These are phyloP conservation scores for Picea sitchensis DNA, from an alignment of 75 land plant species.

Conservation along the genomic window DNA sequence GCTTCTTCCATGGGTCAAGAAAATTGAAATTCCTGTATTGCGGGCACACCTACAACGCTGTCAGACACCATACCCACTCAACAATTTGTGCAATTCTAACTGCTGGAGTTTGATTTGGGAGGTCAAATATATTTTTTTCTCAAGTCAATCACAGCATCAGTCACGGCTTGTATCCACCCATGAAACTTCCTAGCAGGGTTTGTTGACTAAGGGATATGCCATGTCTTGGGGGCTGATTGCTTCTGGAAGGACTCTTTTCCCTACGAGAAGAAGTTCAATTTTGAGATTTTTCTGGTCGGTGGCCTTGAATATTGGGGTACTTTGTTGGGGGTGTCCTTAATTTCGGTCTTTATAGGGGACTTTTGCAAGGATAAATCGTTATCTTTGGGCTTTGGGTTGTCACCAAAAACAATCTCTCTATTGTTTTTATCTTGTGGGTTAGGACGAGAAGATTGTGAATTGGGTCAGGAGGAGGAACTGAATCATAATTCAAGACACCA, in stretches of 20 bases:
- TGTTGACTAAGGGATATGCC: background rate
- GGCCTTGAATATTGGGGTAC: background rate
- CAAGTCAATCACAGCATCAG: slow-evolving; percentile 3
- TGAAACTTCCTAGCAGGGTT: background rate
- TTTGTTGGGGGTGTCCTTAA: background rate
- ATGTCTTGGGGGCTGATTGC: background rate
- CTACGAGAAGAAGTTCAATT: background rate
- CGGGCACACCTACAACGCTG: background rate
- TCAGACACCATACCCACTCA: background rate
- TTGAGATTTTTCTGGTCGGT: too few species aligned
- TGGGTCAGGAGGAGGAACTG: background rate
- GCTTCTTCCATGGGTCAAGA: background rate
- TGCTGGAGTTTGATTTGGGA: background rate
- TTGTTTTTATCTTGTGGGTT: too few species aligned
- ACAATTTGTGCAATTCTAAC: slow-evolving; percentile 2
- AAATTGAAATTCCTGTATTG: background rate
- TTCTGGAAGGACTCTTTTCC: background rate
- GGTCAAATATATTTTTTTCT: background rate
- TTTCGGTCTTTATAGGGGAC: too few species aligned
- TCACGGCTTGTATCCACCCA: background rate
- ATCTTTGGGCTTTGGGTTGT: too few species aligned
- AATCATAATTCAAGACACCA: background rate
- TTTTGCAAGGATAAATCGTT: too few species aligned
- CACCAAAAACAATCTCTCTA: too few species aligned
- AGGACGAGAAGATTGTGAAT: too few species aligned